These are phyloP conservation scores for Lactarius deliciosus DNA, from an alignment of 768 basidiomycete genomes.

Conservation along the genomic window DNA sequence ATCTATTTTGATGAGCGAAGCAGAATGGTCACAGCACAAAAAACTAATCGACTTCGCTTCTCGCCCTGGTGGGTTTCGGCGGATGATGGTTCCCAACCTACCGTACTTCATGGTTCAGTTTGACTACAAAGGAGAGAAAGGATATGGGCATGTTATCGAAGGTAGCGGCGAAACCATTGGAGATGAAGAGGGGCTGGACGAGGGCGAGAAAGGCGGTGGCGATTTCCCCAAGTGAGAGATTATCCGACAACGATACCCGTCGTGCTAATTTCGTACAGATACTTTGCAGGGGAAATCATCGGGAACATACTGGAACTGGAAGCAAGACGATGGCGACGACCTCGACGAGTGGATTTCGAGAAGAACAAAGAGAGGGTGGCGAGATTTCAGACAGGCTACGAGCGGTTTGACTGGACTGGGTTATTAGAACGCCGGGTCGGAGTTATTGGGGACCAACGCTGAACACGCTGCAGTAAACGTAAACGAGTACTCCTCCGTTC, in stretches of 20 bases:
- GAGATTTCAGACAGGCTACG: conserved; percentile 72
- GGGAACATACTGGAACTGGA: conserved; percentile 89
- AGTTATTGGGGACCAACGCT: not conserved
- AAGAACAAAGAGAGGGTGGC: conserved; percentile 69
- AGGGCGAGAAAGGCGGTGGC: conserved; percentile 87
- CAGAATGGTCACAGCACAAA: conserved; percentile 98
- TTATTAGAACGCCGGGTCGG: conserved; percentile 50
- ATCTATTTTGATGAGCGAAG: conserved; percentile 89
- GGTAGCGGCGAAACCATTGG: conserved; percentile 71
- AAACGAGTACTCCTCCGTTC: not conserved
- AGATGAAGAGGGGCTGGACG: conserved; percentile 66
- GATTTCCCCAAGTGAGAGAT: conserved; percentile 78
- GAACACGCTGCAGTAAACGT: not conserved
- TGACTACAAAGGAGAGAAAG: conserved; percentile 96
- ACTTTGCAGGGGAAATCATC: conserved; percentile 93
- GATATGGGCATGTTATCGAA: conserved; percentile 98
- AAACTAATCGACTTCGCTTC: conserved; percentile 93
- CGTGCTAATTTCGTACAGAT: conserved; percentile 47
- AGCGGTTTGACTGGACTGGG: conserved; percentile 77
- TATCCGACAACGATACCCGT: not conserved
- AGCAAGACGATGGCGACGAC: conserved; percentile 81
- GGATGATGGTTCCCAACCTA: conserved; percentile 93
- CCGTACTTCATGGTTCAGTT: conserved; percentile 99
- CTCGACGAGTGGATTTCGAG: conserved; percentile 67
- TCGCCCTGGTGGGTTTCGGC: conserved; percentile 88